Evolutionary conservation across 2,329 filamentous ascomycete species (phyloP).

Genomic region (Lecanicillium sp.): DNA sequence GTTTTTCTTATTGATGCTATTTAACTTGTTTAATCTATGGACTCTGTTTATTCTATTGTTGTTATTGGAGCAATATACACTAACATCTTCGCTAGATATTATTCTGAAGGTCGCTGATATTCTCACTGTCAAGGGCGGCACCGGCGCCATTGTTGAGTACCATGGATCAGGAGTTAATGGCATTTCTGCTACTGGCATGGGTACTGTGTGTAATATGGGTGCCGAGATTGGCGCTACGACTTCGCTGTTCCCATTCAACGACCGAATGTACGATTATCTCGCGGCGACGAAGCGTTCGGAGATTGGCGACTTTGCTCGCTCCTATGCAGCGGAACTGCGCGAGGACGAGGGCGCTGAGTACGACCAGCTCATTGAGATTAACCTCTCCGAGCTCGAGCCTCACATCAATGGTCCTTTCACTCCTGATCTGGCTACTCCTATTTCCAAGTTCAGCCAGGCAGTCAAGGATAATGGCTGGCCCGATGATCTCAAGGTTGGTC

Average conservation of each 20-base stretch:
- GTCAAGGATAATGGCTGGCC: conserved; percentile 95
- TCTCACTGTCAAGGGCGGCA: conserved; percentile 95
- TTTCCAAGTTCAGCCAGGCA: conserved; percentile 93
- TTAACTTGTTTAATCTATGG: too few species aligned
- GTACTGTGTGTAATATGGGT: conserved; percentile 55
- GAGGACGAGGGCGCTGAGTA: conserved; percentile 90
- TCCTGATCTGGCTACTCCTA: conserved; percentile 92
- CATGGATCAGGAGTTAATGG: conserved; percentile 58
- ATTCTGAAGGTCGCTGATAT: conserved; percentile 97
- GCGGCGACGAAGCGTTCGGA: conserved; percentile 79
- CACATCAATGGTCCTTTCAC: conserved; percentile 99
- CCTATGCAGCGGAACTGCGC: conserved; percentile 76
- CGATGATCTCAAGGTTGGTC: conserved; percentile 88
- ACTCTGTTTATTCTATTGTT: background rate
- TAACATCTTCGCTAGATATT: conserved; percentile 54
- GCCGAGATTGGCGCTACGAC: conserved; percentile 80
- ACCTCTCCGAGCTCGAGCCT: conserved; percentile 89
- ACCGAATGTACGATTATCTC: conserved; percentile 96
- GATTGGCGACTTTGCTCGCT: conserved; percentile 83
- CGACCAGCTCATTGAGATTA: conserved; percentile 92
- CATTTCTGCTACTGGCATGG: conserved; percentile 59
- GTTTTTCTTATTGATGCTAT: too few species aligned
- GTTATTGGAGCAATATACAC: conserved; percentile 6
- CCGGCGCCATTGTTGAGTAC: conserved; percentile 82
- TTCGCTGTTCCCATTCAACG: conserved; percentile 94